A percentile compares a stretch with the other conserved stretches of the same genome.
Conservation (phyloP, 2,329 filamentous ascomycete genomes). For the Cryphonectria parasitica region DNA sequence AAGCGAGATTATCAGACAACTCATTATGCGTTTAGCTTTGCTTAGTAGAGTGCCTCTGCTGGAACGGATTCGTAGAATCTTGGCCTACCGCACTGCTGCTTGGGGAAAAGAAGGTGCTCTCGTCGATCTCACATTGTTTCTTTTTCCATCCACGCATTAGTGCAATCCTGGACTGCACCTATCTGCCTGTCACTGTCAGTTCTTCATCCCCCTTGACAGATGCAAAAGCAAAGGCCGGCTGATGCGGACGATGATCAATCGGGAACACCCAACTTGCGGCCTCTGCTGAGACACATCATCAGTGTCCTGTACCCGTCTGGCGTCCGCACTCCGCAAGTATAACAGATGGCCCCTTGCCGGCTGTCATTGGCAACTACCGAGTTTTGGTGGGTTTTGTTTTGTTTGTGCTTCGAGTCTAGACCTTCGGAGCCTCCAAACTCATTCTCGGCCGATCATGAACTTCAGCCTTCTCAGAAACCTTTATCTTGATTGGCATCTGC, state of each 20-base stretch:
- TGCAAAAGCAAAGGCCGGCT: background rate
- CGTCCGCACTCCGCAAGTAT: background rate
- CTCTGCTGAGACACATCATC: background rate
- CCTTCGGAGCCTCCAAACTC: background rate
- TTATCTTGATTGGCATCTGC: constrained; percentile 21
- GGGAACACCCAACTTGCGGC: background rate
- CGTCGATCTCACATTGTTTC: background rate
- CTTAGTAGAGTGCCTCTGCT: background rate
- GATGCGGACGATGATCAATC: background rate
- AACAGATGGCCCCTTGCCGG: constrained; percentile 1
- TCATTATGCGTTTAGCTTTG: background rate
- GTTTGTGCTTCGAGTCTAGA: constrained; percentile 12
- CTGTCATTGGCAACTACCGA: background rate
- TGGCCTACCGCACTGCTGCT: background rate
- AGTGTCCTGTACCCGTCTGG: background rate
- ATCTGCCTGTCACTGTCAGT: background rate
- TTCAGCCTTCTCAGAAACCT: constrained; percentile 23
- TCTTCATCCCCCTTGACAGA: background rate
- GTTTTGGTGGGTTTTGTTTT: too few species aligned
- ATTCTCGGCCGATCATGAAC: constrained; percentile 19
- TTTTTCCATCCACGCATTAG: background rate
- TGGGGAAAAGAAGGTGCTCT: background rate
- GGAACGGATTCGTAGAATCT: background rate
- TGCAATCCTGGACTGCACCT: background rate
- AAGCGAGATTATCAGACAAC: constrained; percentile 5